Conservation (phyloP, 1,284 basidiomycete species). For the Trametes pubescens region DNA sequence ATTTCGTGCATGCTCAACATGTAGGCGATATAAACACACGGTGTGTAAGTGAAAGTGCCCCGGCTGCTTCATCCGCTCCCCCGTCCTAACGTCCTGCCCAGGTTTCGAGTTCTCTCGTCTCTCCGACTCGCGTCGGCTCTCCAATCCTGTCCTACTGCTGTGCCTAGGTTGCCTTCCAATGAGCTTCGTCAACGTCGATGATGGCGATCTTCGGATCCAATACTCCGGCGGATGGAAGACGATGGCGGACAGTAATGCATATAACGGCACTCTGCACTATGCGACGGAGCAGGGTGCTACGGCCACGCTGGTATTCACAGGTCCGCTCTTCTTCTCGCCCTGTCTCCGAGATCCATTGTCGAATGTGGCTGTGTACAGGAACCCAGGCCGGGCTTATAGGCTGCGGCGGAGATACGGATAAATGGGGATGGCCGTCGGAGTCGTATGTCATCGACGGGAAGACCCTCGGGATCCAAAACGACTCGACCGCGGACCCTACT, state of each 20-base stretch:
- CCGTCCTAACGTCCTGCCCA: too few relatives aligned
- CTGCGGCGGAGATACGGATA: conserved; percentile 21
- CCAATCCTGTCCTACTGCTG: too few relatives aligned
- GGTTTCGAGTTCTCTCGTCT: too few relatives aligned
- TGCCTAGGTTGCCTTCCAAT: not conserved
- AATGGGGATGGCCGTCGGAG: conserved; percentile 25
- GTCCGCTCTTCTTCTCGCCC: not conserved
- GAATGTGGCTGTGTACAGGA: conserved; percentile 16
- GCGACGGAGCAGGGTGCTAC: not conserved
- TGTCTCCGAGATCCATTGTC: too few relatives aligned
- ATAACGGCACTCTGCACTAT: not conserved
- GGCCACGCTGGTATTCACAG: not conserved
- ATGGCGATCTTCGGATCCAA: not conserved
- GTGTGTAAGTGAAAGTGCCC: too few relatives aligned
- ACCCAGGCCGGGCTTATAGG: conserved; percentile 29
- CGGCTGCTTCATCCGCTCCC: too few relatives aligned
- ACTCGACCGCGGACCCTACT: conserved; percentile 20
- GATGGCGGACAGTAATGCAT: not conserved
- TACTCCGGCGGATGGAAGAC: not conserved
- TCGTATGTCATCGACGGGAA: conserved; percentile 29
- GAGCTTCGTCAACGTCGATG: not conserved
- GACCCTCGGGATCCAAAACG: not conserved
- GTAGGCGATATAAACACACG: too few relatives aligned
- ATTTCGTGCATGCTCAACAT: too few relatives aligned
- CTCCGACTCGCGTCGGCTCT: too few relatives aligned